These are phyloP conservation scores for Phlebiopsis flavidoalba DNA, from an alignment of 768 basidiomycete species.

Conservation along the genomic window DNA sequence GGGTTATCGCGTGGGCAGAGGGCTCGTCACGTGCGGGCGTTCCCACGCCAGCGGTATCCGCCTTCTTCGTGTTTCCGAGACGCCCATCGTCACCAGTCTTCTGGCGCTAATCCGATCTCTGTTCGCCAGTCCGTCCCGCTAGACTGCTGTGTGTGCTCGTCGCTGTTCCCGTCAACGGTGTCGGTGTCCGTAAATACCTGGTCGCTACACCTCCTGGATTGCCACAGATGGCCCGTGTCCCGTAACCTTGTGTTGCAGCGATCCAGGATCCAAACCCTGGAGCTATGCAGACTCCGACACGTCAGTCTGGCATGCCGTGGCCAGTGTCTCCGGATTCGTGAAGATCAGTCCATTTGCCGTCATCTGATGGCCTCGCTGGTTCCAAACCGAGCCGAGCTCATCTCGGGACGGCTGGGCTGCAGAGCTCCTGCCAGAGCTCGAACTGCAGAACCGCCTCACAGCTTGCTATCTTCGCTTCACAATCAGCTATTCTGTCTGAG, in stretches of 20 bases:
- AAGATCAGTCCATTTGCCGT: background rate
- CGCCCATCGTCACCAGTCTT: background rate
- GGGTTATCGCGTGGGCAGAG: slow-evolving; percentile 49
- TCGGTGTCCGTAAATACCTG: background rate
- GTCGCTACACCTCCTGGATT: background rate
- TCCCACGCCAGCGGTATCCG: slow-evolving; percentile 20
- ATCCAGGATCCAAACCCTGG: too few species aligned
- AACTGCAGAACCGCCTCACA: background rate
- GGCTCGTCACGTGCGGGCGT: slow-evolving; percentile 28
- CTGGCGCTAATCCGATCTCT: background rate
- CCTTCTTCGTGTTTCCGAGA: slow-evolving; percentile 1
- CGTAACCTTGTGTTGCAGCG: too few species aligned
- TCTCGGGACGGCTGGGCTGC: background rate
- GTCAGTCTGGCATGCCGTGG: background rate
- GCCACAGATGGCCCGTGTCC: too few species aligned
- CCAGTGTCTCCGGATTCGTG: background rate
- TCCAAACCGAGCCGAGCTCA: background rate
- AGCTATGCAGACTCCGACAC: background rate
- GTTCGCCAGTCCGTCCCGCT: background rate
- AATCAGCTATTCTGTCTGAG: background rate
- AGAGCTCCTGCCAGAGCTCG: background rate
- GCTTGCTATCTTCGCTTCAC: too few species aligned
- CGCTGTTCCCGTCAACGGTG: background rate
- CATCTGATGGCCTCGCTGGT: background rate
- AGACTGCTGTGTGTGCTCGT: background rate